These are phyloP conservation scores for Pseudonitzschia multiseries DNA, from an alignment of 108 stramenopile species.

Conservation along the genomic window DNA sequence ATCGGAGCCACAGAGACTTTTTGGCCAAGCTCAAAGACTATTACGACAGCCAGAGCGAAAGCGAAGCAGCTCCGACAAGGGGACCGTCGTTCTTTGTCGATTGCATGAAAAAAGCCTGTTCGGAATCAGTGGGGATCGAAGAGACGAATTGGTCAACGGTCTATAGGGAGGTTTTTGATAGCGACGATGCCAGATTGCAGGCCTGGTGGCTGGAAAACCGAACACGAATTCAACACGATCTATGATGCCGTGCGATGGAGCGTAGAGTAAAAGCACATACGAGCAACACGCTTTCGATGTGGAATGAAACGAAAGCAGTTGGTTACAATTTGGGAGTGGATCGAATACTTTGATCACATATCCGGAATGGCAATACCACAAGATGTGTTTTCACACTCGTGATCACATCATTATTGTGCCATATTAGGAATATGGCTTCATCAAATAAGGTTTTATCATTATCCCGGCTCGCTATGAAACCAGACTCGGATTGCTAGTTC, in stretches of 20 bases:
- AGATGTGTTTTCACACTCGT: too few species aligned
- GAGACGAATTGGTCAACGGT: constrained; percentile 45
- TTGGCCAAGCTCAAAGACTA: constrained; percentile 63
- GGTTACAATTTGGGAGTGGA: background rate
- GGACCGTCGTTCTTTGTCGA: constrained; percentile 40
- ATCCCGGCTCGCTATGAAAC: too few species aligned
- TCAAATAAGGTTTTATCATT: too few species aligned
- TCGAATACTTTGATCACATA: too few species aligned
- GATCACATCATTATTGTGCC: too few species aligned
- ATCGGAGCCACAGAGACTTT: constrained; percentile 85
- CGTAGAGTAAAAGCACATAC: background rate
- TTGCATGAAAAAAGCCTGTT: constrained; percentile 30
- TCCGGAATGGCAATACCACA: too few species aligned
- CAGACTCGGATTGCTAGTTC: too few species aligned
- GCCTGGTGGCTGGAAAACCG: constrained; percentile 66
- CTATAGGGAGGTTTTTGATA: constrained; percentile 44
- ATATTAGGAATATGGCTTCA: too few species aligned
- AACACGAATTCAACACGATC: constrained; percentile 44
- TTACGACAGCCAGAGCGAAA: constrained; percentile 37
- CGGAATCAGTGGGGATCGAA: constrained; percentile 34
- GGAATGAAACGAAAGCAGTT: background rate
- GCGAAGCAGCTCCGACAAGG: background rate
- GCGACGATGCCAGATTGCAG: constrained; percentile 34
- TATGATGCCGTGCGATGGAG: background rate
- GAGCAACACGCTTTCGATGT: too few species aligned